Percentiles rank a stretch among this genome's conserved stretches.
phyloP scores from a whole-genome alignment of 2,329 filamentous ascomycete species.

The Fusarium azukiicola region DNA sequence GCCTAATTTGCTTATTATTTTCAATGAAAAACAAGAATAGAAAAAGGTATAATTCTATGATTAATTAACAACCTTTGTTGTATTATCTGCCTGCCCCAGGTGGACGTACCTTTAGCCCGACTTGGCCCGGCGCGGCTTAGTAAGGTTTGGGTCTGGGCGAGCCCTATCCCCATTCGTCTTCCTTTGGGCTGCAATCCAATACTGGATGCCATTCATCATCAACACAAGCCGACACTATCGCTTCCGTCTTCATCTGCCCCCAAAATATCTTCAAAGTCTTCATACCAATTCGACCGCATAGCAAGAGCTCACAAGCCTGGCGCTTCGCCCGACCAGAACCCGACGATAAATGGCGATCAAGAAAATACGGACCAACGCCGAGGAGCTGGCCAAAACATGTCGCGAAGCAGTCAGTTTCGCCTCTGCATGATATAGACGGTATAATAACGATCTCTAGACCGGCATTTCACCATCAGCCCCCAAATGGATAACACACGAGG shows the following conservation, averaged over 20 bases:
- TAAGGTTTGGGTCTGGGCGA: background rate
- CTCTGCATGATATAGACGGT: background rate
- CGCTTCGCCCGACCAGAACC: background rate
- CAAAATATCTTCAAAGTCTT: background rate
- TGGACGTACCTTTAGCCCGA: background rate
- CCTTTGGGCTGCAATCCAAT: background rate
- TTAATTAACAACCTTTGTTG: too few species aligned
- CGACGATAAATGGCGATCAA: background rate
- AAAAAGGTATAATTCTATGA: too few species aligned
- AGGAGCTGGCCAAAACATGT: background rate
- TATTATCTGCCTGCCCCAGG: too few species aligned
- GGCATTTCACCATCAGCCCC: background rate
- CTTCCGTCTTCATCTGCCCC: background rate
- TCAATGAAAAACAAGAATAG: too few species aligned
- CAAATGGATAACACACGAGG: background rate
- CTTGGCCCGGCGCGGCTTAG: background rate
- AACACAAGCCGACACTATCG: background rate
- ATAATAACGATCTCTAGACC: background rate
- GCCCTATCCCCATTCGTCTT: background rate
- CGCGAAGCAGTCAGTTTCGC: background rate
- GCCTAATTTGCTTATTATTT: too few species aligned
- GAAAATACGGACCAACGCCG: background rate
- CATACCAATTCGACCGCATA: background rate
- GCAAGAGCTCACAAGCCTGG: background rate
- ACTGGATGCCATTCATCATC: background rate